Conservation (phyloP, 768 basidiomycete species). For the Ramaria rubella region DNA sequence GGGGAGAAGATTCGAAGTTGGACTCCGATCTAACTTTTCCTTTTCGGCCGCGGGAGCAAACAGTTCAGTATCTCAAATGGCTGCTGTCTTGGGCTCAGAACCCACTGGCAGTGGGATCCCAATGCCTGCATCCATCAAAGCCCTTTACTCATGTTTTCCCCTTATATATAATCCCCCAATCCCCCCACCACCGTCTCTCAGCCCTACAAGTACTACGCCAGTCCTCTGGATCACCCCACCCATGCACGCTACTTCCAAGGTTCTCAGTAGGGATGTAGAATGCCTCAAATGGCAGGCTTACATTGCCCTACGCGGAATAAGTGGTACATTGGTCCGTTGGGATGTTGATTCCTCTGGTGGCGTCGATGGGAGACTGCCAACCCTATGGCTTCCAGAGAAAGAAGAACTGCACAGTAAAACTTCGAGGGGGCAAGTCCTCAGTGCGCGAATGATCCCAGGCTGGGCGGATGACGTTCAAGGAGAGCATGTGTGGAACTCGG, state of each 20-base stretch:
- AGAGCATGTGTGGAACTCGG: constrained; percentile 29
- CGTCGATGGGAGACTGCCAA: constrained; percentile 61
- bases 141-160: constrained; percentile 5
- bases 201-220: constrained; percentile 27
- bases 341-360: constrained; percentile 67
- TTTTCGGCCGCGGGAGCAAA: constrained; percentile 1
- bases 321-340: constrained; percentile 42
- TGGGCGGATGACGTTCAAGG: constrained; percentile 59
- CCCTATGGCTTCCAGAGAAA: constrained; percentile 49
- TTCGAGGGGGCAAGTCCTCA: constrained; percentile 41
- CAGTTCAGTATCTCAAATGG: not conserved
- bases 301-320: constrained; percentile 62
- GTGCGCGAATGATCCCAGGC: constrained; percentile 60
- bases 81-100: not conserved
- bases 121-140: constrained; percentile 1
- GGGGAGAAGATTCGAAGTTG: too few species aligned
- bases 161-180: not conserved
- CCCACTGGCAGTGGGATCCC: constrained; percentile 1
- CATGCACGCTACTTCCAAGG: constrained; percentile 16
- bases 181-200: not conserved
- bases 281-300: constrained; percentile 91
- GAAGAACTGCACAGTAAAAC: constrained; percentile 23
- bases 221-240: constrained; percentile 66
- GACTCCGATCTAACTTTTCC: too few species aligned
- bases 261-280: constrained; percentile 71